Base-by-base conservation (phyloP, 176 grass and related monocot genomes). In the Oryza officinalis region DNA sequence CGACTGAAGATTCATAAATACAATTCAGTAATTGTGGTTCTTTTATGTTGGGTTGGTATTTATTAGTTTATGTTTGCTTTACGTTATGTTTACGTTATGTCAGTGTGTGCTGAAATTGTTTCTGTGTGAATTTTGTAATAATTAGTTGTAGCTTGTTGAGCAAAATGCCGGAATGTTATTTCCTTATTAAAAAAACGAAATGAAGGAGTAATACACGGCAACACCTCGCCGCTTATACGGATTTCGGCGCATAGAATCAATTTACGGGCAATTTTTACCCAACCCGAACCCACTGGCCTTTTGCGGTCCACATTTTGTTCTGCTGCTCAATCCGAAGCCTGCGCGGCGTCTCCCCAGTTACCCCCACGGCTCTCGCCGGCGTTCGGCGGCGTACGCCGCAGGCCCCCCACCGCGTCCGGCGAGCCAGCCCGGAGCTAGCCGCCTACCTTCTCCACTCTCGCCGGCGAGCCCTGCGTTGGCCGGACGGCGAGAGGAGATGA, bases 401-500 rank as follows among this genome's bases (percentile, higher is more conserved):
- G 47, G 46, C 28, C 27, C 46, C 72, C 46, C 27, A 37, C 49
- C 28, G 50, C 50, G 1, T 61, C 7, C 12, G 10, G 5, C 31
- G 27, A 66, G 64, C 57, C 23, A 10, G 57, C 22, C 27, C 63
- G 18, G 40, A 38, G 63, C 22, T 46, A 71, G 74, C 8, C 37
- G 14, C n/a, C 22, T 41, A 13, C 10, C n/a, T 6, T 68, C 25
- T 23, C 38, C 57, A 41, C 65, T 9, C 41, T 52, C 70, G 35
- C 69, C 44, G 37, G 54, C 71, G 69, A 22, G 52, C 6, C 18
- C 57, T 41, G 78, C 32, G 8, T 67, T 71, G 66, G 67, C 73
- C 63, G 27, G 28, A 8, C 67, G 32, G 68, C 52, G 52, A 38
- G 46, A 71, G 78, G 72, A 86, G 85, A 98, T 98, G 96, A 98